These are phyloP conservation scores for Debaryomyces udenii DNA, from an alignment of 1,139 yeast genomes.

Conservation along the genomic window DNA sequence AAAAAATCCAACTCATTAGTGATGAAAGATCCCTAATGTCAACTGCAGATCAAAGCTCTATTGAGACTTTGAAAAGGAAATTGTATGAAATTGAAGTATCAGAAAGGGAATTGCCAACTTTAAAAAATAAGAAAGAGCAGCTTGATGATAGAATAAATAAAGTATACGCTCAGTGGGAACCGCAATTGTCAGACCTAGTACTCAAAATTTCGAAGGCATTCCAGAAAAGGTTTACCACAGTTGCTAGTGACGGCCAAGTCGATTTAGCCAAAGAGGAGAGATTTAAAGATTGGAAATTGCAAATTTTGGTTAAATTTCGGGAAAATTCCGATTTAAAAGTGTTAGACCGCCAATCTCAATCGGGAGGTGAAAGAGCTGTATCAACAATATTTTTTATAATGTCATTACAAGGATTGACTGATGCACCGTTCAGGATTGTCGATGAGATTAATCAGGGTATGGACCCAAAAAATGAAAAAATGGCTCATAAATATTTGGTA, in stretches of 20 bases:
- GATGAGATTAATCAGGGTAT: constrained; percentile 99
- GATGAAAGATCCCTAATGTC: constrained; percentile 44
- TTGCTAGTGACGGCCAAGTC: constrained; percentile 87
- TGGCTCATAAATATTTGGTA: constrained; percentile 86
- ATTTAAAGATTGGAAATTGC: constrained; percentile 79
- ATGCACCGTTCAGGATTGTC: constrained; percentile 91
- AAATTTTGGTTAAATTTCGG: constrained; percentile 84
- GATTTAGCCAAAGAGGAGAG: constrained; percentile 55
- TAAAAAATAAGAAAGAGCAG: constrained; percentile 27
- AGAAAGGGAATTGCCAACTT: constrained; percentile 37
- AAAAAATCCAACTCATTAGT: constrained; percentile 36
- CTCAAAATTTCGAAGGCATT: constrained; percentile 62
- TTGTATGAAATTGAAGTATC: constrained; percentile 33
- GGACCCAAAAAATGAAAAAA: constrained; percentile 92
- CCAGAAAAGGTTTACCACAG: constrained; percentile 63
- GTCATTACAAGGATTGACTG: constrained; percentile 88
- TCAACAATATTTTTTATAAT: constrained; percentile 89
- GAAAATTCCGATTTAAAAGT: constrained; percentile 69
- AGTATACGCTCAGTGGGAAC: constrained; percentile 57
- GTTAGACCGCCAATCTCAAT: constrained; percentile 84
- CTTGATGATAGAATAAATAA: constrained; percentile 39
- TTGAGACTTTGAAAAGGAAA: constrained; percentile 35
- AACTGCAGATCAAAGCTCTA: constrained; percentile 42
- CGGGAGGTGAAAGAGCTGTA: constrained; percentile 98
- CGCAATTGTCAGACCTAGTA: constrained; percentile 55